Evolutionary conservation across 768 basidiomycete genomes (phyloP).

Genomic region (Leccinellum rugosiceps): DNA sequence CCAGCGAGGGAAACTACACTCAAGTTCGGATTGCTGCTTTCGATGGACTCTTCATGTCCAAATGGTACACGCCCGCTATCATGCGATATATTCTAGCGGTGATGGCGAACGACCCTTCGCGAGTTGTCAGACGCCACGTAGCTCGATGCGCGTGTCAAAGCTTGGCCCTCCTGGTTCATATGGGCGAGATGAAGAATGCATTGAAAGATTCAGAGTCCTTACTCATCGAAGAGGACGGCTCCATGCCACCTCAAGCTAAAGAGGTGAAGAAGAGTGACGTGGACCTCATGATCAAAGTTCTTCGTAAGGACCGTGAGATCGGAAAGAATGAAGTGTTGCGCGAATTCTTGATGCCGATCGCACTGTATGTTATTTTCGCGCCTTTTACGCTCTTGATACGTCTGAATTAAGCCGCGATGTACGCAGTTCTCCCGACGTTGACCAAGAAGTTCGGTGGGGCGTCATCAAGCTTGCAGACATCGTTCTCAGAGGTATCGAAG

Average conservation of each 20-base stretch:
- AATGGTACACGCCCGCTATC: constrained; percentile 81
- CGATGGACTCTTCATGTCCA: constrained; percentile 86
- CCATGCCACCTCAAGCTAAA: constrained; percentile 62
- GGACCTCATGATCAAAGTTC: constrained; percentile 79
- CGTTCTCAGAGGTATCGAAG: constrained; percentile 77
- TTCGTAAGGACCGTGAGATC: constrained; percentile 85
- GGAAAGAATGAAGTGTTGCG: constrained; percentile 76
- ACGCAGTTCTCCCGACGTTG: constrained; percentile 67
- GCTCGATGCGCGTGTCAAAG: constrained; percentile 84
- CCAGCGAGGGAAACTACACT: constrained; percentile 89
- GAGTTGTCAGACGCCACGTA: constrained; percentile 80
- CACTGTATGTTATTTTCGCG: constrained; percentile 53
- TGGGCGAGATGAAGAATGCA: constrained; percentile 85
- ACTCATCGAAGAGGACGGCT: constrained; percentile 85
- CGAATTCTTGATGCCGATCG: constrained; percentile 77
- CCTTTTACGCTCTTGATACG: constrained; percentile 1
- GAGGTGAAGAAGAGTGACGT: constrained; percentile 80
- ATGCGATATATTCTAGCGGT: constrained; percentile 87
- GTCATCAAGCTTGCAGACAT: constrained; percentile 90
- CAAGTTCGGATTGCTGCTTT: constrained; percentile 92
- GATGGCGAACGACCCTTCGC: constrained; percentile 82
- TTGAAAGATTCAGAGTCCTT: constrained; percentile 73
- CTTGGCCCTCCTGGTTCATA: constrained; percentile 76
- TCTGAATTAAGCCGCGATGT: background rate
- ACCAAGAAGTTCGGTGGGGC: constrained; percentile 89